phyloP scores from a whole-genome alignment of 805 yeast genomes.

The Tetrapisispora taiwanensis region DNA sequence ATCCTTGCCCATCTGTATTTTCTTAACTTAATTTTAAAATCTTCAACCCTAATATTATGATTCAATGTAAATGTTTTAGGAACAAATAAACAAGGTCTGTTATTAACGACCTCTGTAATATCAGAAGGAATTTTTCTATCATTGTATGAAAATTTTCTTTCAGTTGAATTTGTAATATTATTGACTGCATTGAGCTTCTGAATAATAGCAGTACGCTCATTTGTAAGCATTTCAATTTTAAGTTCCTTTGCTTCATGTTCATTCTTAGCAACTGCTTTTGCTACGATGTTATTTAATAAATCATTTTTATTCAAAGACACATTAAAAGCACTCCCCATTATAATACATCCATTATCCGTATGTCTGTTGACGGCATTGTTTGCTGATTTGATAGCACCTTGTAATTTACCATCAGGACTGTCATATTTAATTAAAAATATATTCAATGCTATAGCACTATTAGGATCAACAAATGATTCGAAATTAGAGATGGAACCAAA shows the following conservation, averaged over 20 bases:
- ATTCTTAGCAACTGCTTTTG: constrained; percentile 27
- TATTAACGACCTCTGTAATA: constrained; percentile 39
- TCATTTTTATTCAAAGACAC: constrained; percentile 42
- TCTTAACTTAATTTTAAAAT: constrained; percentile 48
- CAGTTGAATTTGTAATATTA: not conserved
- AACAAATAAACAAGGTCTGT: constrained; percentile 49
- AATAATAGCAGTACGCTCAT: not conserved
- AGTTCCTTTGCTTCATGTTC: constrained; percentile 16
- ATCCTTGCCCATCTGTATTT: constrained; percentile 60
- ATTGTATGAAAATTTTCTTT: not conserved
- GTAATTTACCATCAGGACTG: constrained; percentile 41
- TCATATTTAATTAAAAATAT: constrained; percentile 53
- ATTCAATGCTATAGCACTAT: constrained; percentile 71
- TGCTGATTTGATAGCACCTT: constrained; percentile 42
- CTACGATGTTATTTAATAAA: constrained; percentile 29
- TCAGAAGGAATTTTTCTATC: constrained; percentile 36
- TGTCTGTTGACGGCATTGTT: constrained; percentile 34
- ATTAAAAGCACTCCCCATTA: constrained; percentile 39
- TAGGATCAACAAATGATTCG: constrained; percentile 55
- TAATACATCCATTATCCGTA: constrained; percentile 36
- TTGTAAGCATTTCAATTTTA: constrained; percentile 3
- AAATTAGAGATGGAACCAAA: constrained; percentile 57
- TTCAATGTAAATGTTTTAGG: constrained; percentile 40
- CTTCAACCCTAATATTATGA: constrained; percentile 47
- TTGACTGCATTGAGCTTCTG: not conserved